Conservation (phyloP, 305 asterid genomes). For the Fraxinus latifolia region DNA sequence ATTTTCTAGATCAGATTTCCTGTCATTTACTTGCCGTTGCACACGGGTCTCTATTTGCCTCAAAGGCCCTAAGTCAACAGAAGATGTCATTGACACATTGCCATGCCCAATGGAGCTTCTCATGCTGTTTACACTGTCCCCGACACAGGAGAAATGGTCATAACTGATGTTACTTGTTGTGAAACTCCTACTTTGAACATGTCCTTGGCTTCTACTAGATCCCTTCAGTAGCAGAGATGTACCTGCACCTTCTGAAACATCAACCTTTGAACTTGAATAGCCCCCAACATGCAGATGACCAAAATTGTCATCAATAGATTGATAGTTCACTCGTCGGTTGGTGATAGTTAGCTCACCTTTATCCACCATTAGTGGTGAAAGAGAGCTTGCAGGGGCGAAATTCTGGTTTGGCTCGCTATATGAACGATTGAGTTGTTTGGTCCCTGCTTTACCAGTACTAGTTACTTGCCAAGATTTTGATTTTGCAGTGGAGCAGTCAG, state of each 20-base stretch:
- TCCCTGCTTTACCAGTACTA: conserved; percentile 33
- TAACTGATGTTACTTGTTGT: conserved; percentile 68
- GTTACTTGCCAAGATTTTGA: conserved; percentile 38
- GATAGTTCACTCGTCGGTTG: conserved; percentile 31
- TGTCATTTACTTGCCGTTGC: conserved; percentile 63
- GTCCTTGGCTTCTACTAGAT: conserved; percentile 57
- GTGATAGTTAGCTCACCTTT: conserved; percentile 25
- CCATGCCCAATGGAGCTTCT: conserved; percentile 79
- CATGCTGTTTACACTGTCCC: conserved; percentile 70
- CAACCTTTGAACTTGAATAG: conserved; percentile 38
- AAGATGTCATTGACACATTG: conserved; percentile 74
- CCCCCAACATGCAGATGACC: conserved; percentile 23
- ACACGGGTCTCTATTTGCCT: conserved; percentile 50
- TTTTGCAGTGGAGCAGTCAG: conserved; percentile 34
- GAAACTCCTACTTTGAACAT: conserved; percentile 72
- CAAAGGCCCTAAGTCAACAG: conserved; percentile 71
- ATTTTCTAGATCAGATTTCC: conserved; percentile 61
- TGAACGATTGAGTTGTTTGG: conserved; percentile 27
- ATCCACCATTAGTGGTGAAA: conserved; percentile 28
- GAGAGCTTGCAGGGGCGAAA: conserved; percentile 17
- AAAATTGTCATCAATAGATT: conserved; percentile 31
- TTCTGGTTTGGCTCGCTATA: conserved; percentile 31
- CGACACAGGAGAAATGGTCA: conserved; percentile 73
- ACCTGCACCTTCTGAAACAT: conserved; percentile 59
- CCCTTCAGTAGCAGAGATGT: conserved; percentile 67